Percentiles rank a stretch among this genome's conserved stretches.
These are phyloP conservation scores for Pseudogymnoascus sp. DNA, from an alignment of 2,329 filamentous ascomycete genomes.

Conservation along the genomic window DNA sequence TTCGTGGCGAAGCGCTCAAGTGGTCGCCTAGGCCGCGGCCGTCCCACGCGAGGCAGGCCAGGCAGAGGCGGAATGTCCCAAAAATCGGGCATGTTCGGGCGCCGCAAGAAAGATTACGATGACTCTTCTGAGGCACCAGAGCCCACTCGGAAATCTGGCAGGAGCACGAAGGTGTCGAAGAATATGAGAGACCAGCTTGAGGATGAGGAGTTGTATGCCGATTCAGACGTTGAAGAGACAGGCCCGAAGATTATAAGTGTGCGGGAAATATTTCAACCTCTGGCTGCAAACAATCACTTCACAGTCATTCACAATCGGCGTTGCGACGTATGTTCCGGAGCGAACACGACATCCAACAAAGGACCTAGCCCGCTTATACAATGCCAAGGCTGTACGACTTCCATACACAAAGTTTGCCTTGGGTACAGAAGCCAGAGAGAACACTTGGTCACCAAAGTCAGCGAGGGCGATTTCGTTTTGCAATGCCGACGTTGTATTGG, in stretches of 20 bases:
- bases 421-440: constrained; percentile 66
- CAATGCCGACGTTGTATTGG: constrained; percentile 85
- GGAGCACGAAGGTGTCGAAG: constrained; percentile 25
- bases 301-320: constrained; percentile 57
- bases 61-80: neutral
- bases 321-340: constrained; percentile 66
- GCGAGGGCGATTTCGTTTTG: constrained; percentile 68
- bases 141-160: constrained; percentile 29
- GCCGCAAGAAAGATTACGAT: neutral
- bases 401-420: constrained; percentile 79
- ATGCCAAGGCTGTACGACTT: constrained; percentile 83
- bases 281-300: constrained; percentile 60
- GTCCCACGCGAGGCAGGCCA: constrained; percentile 13
- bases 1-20: constrained; percentile 2
- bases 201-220: constrained; percentile 41
- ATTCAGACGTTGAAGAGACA: constrained; percentile 30
- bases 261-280: constrained; percentile 64
- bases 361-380: constrained; percentile 60
- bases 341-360: constrained; percentile 47
- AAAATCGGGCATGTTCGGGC: neutral
- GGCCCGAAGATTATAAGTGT: constrained; percentile 55
- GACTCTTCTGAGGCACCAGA: constrained; percentile 17
- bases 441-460: constrained; percentile 85
- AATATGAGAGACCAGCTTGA: constrained; percentile 44
- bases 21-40: constrained; percentile 10